phyloP scores from a whole-genome alignment of 495 filamentous ascomycete genomes.

The Choiromyces venosus region DNA sequence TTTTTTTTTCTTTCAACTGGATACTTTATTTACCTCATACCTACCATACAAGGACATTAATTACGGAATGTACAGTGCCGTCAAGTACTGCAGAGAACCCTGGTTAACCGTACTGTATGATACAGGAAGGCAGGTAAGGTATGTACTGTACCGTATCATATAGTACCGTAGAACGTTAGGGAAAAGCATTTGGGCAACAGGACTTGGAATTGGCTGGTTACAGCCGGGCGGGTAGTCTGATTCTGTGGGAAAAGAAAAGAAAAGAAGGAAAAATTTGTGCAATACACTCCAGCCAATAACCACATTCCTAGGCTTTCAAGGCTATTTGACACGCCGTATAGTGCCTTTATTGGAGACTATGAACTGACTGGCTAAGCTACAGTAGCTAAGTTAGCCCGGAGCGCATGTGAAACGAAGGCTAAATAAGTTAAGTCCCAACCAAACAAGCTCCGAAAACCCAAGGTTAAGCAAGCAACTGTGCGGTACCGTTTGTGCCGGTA shows the following conservation, averaged over 20 bases:
- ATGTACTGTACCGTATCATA: too few relatives aligned
- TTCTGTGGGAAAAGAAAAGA: neutral
- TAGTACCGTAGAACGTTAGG: neutral
- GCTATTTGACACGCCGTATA: neutral
- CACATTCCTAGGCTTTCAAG: neutral
- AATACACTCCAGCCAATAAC: neutral
- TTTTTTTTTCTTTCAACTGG: neutral
- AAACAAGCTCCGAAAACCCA: neutral
- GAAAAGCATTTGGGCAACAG: neutral
- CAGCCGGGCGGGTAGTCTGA: neutral
- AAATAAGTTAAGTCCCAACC: neutral
- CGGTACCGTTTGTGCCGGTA: neutral
- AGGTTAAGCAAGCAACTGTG: neutral
- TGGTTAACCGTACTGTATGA: neutral
- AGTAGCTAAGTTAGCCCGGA: too few relatives aligned
- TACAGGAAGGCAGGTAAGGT: neutral
- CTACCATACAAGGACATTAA: neutral
- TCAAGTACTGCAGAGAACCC: neutral
- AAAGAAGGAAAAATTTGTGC: neutral
- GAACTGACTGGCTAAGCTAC: neutral
- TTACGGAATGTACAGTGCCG: neutral
- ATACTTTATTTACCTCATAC: neutral
- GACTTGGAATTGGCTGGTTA: neutral
- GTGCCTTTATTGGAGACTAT: neutral
- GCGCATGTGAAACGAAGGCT: neutral